Evolutionary conservation across 176 grass and related monocot genomes (phyloP).

Genomic region (Bonia amplexicaulis): DNA sequence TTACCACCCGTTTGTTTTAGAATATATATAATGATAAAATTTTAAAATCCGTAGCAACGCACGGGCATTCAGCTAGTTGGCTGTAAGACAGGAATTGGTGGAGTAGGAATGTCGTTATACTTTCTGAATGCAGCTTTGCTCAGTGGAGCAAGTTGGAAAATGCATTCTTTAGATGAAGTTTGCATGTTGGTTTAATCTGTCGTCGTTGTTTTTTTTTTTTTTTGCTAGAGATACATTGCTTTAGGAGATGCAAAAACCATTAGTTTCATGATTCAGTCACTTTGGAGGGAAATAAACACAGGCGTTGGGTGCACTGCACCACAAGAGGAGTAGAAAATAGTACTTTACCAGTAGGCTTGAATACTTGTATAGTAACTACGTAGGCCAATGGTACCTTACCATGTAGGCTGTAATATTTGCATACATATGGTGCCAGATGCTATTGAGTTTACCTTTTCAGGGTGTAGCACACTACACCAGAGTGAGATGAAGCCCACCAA

Average conservation of each 20-base stretch:
- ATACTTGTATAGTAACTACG: neutral
- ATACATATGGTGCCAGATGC: neutral
- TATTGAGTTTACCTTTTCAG: neutral
- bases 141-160: neutral
- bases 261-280: neutral
- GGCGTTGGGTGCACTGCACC: neutral
- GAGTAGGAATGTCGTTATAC: neutral
- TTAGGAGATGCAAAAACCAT: neutral
- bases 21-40: no score
- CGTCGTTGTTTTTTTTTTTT: no score
- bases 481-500: slow-evolving; percentile 5
- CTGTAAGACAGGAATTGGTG: neutral
- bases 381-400: neutral
- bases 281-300: neutral
- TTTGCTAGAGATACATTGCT: neutral
- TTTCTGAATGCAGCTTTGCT: neutral
- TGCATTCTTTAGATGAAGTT: neutral
- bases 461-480: neutral
- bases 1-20: no score
- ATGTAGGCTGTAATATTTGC: neutral
- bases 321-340: neutral
- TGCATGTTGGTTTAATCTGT: neutral
- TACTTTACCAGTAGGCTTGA: neutral
- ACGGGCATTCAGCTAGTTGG: no score
- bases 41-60: no score